phyloP scores from a whole-genome alignment of 257 asterid genomes.

The Leptodermis oblonga region DNA sequence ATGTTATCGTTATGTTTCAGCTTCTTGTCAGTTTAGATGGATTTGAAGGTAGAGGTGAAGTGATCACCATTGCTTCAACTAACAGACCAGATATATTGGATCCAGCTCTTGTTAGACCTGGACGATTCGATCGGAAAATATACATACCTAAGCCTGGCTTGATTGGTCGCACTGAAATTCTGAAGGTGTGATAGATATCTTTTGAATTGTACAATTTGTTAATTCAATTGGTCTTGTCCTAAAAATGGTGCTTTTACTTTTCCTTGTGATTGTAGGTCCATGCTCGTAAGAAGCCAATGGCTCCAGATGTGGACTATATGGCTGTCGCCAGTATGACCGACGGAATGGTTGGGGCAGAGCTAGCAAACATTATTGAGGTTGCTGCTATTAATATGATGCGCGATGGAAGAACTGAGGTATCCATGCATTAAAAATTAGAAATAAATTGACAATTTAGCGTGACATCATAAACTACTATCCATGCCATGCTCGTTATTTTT shows the following conservation, averaged over 20 bases:
- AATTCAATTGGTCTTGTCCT: neutral
- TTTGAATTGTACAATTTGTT: constrained; percentile 9
- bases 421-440: neutral
- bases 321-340: constrained; percentile 87
- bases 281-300: constrained; percentile 91
- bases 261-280: constrained; percentile 58
- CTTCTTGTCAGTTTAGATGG: constrained; percentile 97
- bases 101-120: constrained; percentile 97
- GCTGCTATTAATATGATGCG: constrained; percentile 96
- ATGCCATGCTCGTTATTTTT: neutral
- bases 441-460: neutral
- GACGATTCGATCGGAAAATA: constrained; percentile 91
- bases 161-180: constrained; percentile 83
- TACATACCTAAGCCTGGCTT: constrained; percentile 87
- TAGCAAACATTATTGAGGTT: constrained; percentile 91
- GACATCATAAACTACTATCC: neutral
- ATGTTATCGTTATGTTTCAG: constrained; percentile 46
- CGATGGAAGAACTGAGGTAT: constrained; percentile 86
- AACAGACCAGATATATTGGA: constrained; percentile 96
- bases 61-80: constrained; percentile 97
- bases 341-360: constrained; percentile 99
- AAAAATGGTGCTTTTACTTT: neutral
- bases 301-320: constrained; percentile 78
- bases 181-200: constrained; percentile 50
- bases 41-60: constrained; percentile 97